A percentile compares a stretch with the other conserved stretches of the same genome.
These are phyloP conservation scores for Colletotrichum sansevieriae DNA, from an alignment of 2,329 filamentous ascomycete species.

Conservation along the genomic window DNA sequence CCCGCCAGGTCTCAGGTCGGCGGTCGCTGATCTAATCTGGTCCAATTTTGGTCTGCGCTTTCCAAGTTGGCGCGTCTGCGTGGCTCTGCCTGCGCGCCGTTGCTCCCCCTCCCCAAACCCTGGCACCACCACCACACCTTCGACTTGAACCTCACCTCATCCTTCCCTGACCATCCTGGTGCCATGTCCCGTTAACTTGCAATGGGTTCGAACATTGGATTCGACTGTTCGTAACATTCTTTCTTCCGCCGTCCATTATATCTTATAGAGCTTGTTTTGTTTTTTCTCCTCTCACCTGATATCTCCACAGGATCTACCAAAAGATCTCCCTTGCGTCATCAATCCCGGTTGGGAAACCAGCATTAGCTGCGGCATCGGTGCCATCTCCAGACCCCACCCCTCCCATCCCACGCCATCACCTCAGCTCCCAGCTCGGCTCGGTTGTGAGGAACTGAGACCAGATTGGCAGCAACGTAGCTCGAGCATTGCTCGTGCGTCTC, in stretches of 20 bases:
- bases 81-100: slow-evolving; percentile 2
- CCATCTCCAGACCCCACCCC: slow-evolving; percentile 34
- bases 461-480: slow-evolving; percentile 32
- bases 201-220: slow-evolving; percentile 18
- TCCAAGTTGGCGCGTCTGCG: slow-evolving; percentile 15
- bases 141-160: slow-evolving; percentile 25
- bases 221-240: not conserved
- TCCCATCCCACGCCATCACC: slow-evolving; percentile 27
- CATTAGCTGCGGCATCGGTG: slow-evolving; percentile 40
- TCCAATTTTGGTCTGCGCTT: slow-evolving; percentile 18
- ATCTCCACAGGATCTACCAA: slow-evolving; percentile 29
- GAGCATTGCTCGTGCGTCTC: slow-evolving; percentile 17
- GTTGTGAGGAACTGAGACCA: slow-evolving; percentile 31
- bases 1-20: slow-evolving; percentile 23
- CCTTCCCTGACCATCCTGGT: slow-evolving; percentile 19
- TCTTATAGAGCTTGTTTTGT: not conserved
- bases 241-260: not conserved
- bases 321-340: slow-evolving; percentile 38
- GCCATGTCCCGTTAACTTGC: slow-evolving; percentile 14
- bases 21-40: slow-evolving; percentile 25
- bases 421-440: slow-evolving; percentile 36
- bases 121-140: not conserved
- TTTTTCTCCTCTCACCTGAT: not conserved
- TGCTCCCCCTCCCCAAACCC: not conserved
- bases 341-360: slow-evolving; percentile 10